These are phyloP conservation scores for Petunia hybrid DNA, from an alignment of 305 asterid species.

Conservation along the genomic window DNA sequence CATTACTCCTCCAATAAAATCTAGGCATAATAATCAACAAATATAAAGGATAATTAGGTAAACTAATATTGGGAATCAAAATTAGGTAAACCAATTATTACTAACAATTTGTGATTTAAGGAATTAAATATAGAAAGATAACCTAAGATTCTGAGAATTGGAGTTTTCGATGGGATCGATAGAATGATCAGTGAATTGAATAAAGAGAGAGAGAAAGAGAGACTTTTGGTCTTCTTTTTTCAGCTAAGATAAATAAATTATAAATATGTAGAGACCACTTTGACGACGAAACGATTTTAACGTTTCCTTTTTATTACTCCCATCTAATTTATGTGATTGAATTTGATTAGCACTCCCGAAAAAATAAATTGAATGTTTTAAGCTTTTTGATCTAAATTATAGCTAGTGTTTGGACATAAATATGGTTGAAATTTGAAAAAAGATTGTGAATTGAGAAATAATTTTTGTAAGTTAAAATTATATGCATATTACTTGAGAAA, in stretches of 20 bases:
- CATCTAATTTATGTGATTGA: background rate
- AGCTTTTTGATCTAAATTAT: too few species aligned
- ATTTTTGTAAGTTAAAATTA: too few species aligned
- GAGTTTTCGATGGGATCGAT: slow-evolving; percentile 14
- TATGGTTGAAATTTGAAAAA: too few species aligned
- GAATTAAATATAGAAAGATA: background rate
- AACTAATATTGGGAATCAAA: slow-evolving; percentile 11
- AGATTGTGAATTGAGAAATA: too few species aligned
- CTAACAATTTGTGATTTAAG: background rate
- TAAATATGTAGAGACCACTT: slow-evolving; percentile 23
- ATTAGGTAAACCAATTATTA: slow-evolving; percentile 37
- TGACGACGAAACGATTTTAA: slow-evolving; percentile 28
- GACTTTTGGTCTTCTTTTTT: slow-evolving; percentile 15
- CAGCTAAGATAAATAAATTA: background rate
- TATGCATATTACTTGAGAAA: too few species aligned
- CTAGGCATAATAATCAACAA: background rate
- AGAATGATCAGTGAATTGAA: background rate
- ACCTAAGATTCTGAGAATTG: slow-evolving; percentile 31
- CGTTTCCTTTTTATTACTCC: background rate
- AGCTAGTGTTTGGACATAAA: too few species aligned
- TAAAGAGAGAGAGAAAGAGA: background rate
- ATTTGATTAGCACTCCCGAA: background rate
- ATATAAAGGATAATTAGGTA: slow-evolving; percentile 20
- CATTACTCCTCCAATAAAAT: slow-evolving; percentile 34
- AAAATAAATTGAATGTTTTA: too few species aligned